Evolutionary conservation across 2,329 filamentous ascomycete genomes (phyloP).

Genomic region (Cordyceps militaris): DNA sequence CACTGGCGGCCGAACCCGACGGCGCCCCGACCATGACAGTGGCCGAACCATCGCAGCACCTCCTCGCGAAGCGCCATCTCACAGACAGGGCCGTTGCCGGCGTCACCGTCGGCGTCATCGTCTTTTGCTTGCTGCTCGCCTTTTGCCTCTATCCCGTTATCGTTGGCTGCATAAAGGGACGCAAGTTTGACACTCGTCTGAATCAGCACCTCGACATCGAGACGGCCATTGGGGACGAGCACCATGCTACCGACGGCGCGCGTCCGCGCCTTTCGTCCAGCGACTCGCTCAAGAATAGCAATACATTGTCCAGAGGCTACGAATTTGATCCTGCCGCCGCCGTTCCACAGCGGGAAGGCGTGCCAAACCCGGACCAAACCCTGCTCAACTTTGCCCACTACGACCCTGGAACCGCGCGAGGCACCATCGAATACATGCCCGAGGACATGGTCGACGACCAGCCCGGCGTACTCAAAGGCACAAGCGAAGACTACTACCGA

Average conservation of each 20-base stretch:
- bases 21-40: not conserved
- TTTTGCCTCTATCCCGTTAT: conserved; percentile 35
- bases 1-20: not conserved
- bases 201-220: conserved; percentile 24
- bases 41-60: not conserved
- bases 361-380: not conserved
- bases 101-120: conserved; percentile 29
- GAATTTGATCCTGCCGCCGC: conserved; percentile 8
- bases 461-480: conserved; percentile 27
- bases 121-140: conserved; percentile 26
- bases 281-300: conserved; percentile 28
- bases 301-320: conserved; percentile 23
- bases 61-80: conserved; percentile 16
- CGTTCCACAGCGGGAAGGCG: not conserved
- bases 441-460: conserved; percentile 23
- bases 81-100: conserved; percentile 31
- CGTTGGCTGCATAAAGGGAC: conserved; percentile 26
- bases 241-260: conserved; percentile 15
- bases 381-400: conserved; percentile 13
- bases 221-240: conserved; percentile 19
- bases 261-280: conserved; percentile 30
- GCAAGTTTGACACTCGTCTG: conserved; percentile 18
- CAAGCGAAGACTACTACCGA: conserved; percentile 36
- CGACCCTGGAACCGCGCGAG: not conserved
- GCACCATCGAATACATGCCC: conserved; percentile 13